A percentile compares a stretch with the other conserved stretches of the same genome.
phyloP scores from a whole-genome alignment of 495 filamentous ascomycete genomes.

The Sporormia fimetaria region DNA sequence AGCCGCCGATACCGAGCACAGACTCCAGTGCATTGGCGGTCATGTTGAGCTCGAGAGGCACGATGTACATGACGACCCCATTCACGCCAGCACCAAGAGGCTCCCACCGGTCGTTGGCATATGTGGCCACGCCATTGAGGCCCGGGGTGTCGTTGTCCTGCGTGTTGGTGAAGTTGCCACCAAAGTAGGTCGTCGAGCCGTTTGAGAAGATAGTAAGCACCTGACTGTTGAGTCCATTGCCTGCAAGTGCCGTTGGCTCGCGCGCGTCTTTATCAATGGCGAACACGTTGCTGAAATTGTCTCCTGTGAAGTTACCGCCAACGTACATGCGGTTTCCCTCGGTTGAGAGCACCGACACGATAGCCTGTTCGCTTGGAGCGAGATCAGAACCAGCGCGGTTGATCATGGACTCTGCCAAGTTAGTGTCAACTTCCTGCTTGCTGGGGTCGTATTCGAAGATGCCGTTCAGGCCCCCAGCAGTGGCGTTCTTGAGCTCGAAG shows the following conservation, averaged over 20 bases:
- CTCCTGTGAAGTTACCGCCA: slow-evolving; percentile 72
- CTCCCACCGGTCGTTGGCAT: slow-evolving; percentile 62
- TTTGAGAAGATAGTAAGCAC: slow-evolving; percentile 59
- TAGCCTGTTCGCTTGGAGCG: slow-evolving; percentile 41
- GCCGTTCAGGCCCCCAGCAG: slow-evolving; percentile 63
- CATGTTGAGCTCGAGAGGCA: slow-evolving; percentile 70
- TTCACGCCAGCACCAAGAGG: slow-evolving; percentile 79
- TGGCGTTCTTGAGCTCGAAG: slow-evolving; percentile 59
- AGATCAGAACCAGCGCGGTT: slow-evolving; percentile 62
- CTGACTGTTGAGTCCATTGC: slow-evolving; percentile 69
- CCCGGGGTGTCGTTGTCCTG: slow-evolving; percentile 45
- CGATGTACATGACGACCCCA: slow-evolving; percentile 60
- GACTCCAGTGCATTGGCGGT: slow-evolving; percentile 57
- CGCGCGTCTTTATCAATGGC: slow-evolving; percentile 54
- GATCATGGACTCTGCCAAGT: slow-evolving; percentile 61
- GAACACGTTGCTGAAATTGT: slow-evolving; percentile 59
- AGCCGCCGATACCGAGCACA: slow-evolving; percentile 67
- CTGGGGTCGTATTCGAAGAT: slow-evolving; percentile 80
- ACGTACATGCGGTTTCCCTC: slow-evolving; percentile 55
- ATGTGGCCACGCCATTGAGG: slow-evolving; percentile 64
- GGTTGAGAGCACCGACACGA: slow-evolving; percentile 50
- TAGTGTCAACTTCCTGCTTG: slow-evolving; percentile 44
- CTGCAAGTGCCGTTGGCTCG: slow-evolving; percentile 37
- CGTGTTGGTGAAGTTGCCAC: slow-evolving; percentile 75
- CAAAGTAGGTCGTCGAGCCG: slow-evolving; percentile 61